Conservation (phyloP, 2,329 filamentous ascomycete species). For the Blastomyces emzantsi region DNA sequence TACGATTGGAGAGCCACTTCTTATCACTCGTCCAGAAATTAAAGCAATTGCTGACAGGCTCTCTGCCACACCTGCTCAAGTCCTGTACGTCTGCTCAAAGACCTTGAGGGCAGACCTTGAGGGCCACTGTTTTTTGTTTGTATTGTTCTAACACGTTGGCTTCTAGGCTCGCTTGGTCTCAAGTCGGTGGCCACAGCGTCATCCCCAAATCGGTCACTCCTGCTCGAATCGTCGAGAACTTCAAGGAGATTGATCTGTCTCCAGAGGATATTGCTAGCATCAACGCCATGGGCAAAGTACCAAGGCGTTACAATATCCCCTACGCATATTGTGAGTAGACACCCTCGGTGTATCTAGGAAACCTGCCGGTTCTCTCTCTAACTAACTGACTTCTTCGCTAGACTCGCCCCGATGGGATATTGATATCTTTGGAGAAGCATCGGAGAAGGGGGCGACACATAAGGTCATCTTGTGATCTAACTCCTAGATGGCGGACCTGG, state of each 20-base stretch:
- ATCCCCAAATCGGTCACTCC: slow-evolving; percentile 38
- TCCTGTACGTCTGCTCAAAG: slow-evolving; percentile 23
- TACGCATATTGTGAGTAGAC: slow-evolving; percentile 24
- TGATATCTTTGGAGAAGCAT: slow-evolving; percentile 47
- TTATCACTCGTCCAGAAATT: slow-evolving; percentile 54
- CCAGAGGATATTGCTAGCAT: slow-evolving; percentile 31
- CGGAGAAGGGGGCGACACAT: slow-evolving; percentile 44
- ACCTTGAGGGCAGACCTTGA: no score
- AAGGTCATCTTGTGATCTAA: slow-evolving; percentile 34
- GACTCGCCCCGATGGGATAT: slow-evolving; percentile 49
- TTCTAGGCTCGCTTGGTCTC: slow-evolving; percentile 31
- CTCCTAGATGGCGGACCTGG: neutral
- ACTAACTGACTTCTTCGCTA: slow-evolving; percentile 16
- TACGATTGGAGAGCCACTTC: slow-evolving; percentile 51
- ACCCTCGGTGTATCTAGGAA: neutral
- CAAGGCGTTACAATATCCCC: slow-evolving; percentile 31
- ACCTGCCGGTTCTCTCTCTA: slow-evolving; percentile 8
- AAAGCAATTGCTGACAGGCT: slow-evolving; percentile 52
- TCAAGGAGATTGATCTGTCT: slow-evolving; percentile 35
- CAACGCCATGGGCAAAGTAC: slow-evolving; percentile 26
- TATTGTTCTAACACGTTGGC: neutral
- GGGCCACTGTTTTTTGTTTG: neutral
- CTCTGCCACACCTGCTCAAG: slow-evolving; percentile 30
- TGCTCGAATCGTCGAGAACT: slow-evolving; percentile 36
- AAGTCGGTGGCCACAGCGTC: slow-evolving; percentile 33